Conservation (phyloP, 2,329 filamentous ascomycete genomes). For the Trematosphaeria pertusa region DNA sequence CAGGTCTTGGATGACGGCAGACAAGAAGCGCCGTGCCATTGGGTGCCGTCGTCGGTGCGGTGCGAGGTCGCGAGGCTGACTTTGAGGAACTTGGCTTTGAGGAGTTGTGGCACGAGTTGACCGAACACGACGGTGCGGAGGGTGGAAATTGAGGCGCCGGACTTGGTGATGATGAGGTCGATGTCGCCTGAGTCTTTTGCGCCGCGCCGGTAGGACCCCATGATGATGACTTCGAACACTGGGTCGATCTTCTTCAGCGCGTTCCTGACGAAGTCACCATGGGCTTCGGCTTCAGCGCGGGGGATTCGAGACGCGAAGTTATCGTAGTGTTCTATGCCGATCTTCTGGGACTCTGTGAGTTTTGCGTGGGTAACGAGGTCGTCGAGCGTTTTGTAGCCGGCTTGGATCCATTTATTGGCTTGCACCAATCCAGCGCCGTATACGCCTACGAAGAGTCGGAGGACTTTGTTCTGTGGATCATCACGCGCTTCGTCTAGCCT, state of each 20-base stretch:
- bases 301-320: constrained; percentile 84
- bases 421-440: constrained; percentile 78
- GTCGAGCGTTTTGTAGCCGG: constrained; percentile 76
- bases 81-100: constrained; percentile 69
- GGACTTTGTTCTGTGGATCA: constrained; percentile 69
- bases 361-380: constrained; percentile 69
- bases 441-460: constrained; percentile 76
- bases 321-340: constrained; percentile 80
- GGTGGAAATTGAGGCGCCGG: constrained; percentile 59
- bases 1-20: constrained; percentile 67
- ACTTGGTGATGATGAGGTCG: constrained; percentile 81
- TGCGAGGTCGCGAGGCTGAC: constrained; percentile 68
- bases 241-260: constrained; percentile 68
- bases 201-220: constrained; percentile 86
- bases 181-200: constrained; percentile 78
- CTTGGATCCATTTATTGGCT: constrained; percentile 77
- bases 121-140: constrained; percentile 69
- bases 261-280: constrained; percentile 69
- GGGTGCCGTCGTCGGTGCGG: constrained; percentile 66
- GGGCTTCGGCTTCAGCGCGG: constrained; percentile 73
- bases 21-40: constrained; percentile 88
- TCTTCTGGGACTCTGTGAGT: constrained; percentile 71
- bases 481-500: constrained; percentile 73
- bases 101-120: constrained; percentile 68
- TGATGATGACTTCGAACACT: constrained; percentile 72